Evolutionary conservation across 1,284 basidiomycete genomes (phyloP), one percentile per base, ranked within the genome.

Genomic region (Abortiporus biennis): DNA sequence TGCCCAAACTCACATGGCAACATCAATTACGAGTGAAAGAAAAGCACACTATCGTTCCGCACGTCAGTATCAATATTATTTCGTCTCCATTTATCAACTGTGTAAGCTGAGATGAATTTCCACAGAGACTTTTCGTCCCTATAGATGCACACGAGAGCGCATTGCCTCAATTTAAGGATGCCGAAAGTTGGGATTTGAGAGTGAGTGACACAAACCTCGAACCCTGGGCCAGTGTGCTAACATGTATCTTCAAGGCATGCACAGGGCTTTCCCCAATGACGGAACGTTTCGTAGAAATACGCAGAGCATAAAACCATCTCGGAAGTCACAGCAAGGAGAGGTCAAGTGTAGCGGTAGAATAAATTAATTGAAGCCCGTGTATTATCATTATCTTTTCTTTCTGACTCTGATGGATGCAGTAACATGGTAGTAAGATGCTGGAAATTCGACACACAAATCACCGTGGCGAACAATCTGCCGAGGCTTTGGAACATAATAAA

Each of bases 21-120:
- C 31, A 25, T 20, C 49, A 44, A 22, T 51, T 65, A 4, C 42
- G 50, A 31, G 24, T 50, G 17, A 44, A 42, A 32, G 4, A 19
- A 12, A 11, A 11, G 13, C 47, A 48, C 35, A 43, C 45, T 11
- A 36, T 52, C 25, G 24, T 52, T 15, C 51, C 48, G 9, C 44
- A 48, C 24, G 51, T 52, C 33, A 27, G 47, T 46, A 9, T 3
- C n/a, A 16, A 19, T 3, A n/a, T 16, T 8, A 6, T n/a, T 2
- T 17, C 8, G 17, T 3, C 19, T 23, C 17, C 15, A 11, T 8
- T 9, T 11, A 23, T 22, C 17, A 17, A 29, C 19, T 12, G 12
- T 19, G 8, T 29, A 17, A 13, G 9, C 8, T 20, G n/a, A n/a
- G n/a, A n/a, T n/a, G n/a, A n/a, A n/a, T n/a, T n/a, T n/a, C n/a